Percentiles rank a stretch among this genome's conserved stretches.
These are phyloP conservation scores for Terfezia boudieri DNA, from an alignment of 495 filamentous ascomycete species.

Conservation along the genomic window DNA sequence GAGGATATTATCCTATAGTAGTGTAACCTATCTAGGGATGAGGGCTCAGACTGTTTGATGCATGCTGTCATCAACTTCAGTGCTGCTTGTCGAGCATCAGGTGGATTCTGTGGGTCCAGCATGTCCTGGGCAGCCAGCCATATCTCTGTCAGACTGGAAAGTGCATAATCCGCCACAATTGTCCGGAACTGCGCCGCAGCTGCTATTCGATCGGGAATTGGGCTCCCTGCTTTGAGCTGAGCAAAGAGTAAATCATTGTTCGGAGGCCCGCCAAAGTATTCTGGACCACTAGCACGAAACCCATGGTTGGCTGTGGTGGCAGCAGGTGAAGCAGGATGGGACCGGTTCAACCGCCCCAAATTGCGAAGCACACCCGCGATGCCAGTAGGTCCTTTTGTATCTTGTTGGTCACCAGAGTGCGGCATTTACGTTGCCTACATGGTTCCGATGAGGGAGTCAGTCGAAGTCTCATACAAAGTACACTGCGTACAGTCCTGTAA, in stretches of 20 bases:
- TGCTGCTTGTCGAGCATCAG: constrained; percentile 30
- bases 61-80: constrained; percentile 44
- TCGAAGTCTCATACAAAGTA: too few relatives aligned
- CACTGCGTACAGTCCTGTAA: too few relatives aligned
- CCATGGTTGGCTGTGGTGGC: constrained; percentile 1
- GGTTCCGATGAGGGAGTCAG: too few relatives aligned
- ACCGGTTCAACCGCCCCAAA: constrained; percentile 13
- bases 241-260: constrained; percentile 24
- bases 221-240: constrained; percentile 12
- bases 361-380: constrained; percentile 14
- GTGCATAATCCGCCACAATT: constrained; percentile 33
- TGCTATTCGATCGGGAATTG: constrained; percentile 28
- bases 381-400: constrained; percentile 6
- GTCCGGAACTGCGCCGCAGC: constrained; percentile 34
- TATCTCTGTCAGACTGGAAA: constrained; percentile 28
- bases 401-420: constrained; percentile 2
- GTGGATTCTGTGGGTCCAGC: constrained; percentile 31
- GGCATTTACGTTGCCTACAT: constrained; percentile 12
- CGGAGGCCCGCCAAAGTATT: constrained; percentile 21
- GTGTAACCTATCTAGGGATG: constrained; percentile 39
- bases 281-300: not conserved
- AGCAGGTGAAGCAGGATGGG: constrained; percentile 8
- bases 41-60: constrained; percentile 34
- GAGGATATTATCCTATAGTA: constrained; percentile 38
- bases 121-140: constrained; percentile 45